A percentile compares a stretch with the other conserved stretches of the same genome.
These are phyloP conservation scores for Chaetomiaceae sp. DNA, from an alignment of 2,329 filamentous ascomycete species.

Conservation along the genomic window DNA sequence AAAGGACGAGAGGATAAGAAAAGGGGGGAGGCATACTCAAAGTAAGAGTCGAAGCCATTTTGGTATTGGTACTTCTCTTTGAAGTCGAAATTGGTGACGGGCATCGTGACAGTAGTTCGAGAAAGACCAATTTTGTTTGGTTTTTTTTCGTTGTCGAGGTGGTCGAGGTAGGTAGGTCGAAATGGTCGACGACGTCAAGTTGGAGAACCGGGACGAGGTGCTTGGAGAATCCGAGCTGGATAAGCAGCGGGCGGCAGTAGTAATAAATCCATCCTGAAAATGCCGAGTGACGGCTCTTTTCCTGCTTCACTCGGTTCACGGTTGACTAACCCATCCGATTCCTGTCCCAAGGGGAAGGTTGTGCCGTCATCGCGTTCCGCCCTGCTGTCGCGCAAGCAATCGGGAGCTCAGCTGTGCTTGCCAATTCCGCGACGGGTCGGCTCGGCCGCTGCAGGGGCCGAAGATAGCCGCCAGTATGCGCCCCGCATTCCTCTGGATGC, in stretches of 20 bases:
- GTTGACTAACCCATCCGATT: not conserved
- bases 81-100: conserved; percentile 44
- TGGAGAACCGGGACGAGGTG: not conserved
- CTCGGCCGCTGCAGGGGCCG: conserved; percentile 11
- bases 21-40: conserved; percentile 54
- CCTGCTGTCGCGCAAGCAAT: not conserved
- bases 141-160: too few relatives aligned
- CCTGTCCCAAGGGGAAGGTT: not conserved
- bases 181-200: not conserved
- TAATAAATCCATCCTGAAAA: conserved; percentile 6
- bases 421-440: conserved; percentile 17
- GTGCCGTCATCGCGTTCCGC: conserved; percentile 13
- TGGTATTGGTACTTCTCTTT: conserved; percentile 66
- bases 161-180: not conserved
- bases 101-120: conserved; percentile 35
- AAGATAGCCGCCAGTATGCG: conserved; percentile 23
- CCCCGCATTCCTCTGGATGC: not conserved
- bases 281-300: not conserved
- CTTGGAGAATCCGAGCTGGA: not conserved
- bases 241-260: not conserved
- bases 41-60: conserved; percentile 71
- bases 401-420: conserved; percentile 5
- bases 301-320: too few relatives aligned
- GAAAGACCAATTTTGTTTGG: too few relatives aligned
- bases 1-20: not conserved